phyloP scores from a whole-genome alignment of 148 eudicot species.

The Euryodendron excelsum region DNA sequence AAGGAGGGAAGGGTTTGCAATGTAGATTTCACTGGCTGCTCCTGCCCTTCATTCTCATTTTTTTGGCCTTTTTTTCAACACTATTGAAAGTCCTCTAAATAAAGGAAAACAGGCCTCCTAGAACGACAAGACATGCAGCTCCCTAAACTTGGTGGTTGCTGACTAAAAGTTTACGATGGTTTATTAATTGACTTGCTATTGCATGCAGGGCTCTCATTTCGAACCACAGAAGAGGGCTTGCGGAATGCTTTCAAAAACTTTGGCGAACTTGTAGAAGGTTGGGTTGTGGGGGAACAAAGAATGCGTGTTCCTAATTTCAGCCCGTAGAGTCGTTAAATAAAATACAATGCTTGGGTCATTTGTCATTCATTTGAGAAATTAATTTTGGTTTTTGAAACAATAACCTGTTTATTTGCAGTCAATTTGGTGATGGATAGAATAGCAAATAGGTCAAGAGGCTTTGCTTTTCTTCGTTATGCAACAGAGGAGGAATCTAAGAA shows the following conservation, averaged over 20 bases:
- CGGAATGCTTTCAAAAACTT: slow-evolving; percentile 62
- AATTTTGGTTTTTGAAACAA: slow-evolving; percentile 1
- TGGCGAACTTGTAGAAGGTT: slow-evolving; percentile 78
- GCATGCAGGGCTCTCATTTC: slow-evolving; percentile 73
- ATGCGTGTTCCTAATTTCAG: slow-evolving; percentile 29
- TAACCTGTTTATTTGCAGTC: slow-evolving; percentile 36
- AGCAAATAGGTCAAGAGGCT: slow-evolving; percentile 87
- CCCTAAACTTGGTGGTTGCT: background rate
- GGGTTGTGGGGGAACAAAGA: too few relatives aligned
- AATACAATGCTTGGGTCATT: background rate
- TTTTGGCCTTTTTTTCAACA: background rate
- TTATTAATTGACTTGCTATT: background rate
- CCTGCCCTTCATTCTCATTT: too few relatives aligned
- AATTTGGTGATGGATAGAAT: slow-evolving; percentile 81
- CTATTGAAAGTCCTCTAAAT: background rate
- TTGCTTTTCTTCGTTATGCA: slow-evolving; percentile 74
- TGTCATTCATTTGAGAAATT: background rate
- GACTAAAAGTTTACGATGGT: background rate
- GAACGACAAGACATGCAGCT: background rate
- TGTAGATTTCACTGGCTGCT: too few relatives aligned
- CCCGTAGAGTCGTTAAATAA: too few relatives aligned
- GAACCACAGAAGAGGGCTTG: slow-evolving; percentile 71
- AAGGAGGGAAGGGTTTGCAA: too few relatives aligned
- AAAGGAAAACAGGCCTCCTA: background rate
- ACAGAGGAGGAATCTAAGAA: slow-evolving; percentile 72